These are phyloP conservation scores for Prunus salicina DNA, from an alignment of 306 rosid genomes.

Conservation along the genomic window DNA sequence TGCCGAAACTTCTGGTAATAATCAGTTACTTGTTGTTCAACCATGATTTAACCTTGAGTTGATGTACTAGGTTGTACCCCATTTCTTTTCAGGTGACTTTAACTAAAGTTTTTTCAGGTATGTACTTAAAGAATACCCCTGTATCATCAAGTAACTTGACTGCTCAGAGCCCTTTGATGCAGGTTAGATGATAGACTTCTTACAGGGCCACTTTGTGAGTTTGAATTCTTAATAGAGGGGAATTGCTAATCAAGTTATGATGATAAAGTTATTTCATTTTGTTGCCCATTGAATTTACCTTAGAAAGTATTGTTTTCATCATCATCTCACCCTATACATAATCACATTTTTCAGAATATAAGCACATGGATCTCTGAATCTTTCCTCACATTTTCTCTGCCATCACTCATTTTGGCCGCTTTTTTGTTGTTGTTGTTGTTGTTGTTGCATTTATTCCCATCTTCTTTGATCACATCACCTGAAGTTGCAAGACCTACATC, in stretches of 20 bases:
- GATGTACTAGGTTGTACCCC: constrained; percentile 12
- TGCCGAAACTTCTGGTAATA: constrained; percentile 56
- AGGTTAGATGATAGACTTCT: constrained; percentile 47
- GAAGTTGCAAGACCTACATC: neutral
- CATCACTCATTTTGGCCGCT: neutral
- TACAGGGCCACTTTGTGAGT: constrained; percentile 13
- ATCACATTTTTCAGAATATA: neutral
- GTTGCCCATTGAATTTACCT: neutral
- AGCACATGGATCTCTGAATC: neutral
- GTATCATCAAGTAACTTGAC: constrained; percentile 56
- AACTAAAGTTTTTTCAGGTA: constrained; percentile 41
- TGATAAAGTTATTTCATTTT: neutral
- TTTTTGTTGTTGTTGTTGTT: neutral
- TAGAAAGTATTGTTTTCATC: neutral
- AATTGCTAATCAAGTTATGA: neutral
- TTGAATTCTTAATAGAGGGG: constrained; percentile 3
- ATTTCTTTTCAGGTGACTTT: constrained; percentile 10
- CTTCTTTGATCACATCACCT: neutral
- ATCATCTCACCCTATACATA: neutral
- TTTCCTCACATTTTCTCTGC: neutral
- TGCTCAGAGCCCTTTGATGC: constrained; percentile 61
- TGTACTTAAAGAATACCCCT: constrained; percentile 63
- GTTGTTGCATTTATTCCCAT: neutral
- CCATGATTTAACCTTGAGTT: constrained; percentile 10
- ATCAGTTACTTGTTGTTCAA: constrained; percentile 25